Base-by-base conservation (phyloP, 2,329 filamentous ascomycete species). In the Fusarium nanum region DNA sequence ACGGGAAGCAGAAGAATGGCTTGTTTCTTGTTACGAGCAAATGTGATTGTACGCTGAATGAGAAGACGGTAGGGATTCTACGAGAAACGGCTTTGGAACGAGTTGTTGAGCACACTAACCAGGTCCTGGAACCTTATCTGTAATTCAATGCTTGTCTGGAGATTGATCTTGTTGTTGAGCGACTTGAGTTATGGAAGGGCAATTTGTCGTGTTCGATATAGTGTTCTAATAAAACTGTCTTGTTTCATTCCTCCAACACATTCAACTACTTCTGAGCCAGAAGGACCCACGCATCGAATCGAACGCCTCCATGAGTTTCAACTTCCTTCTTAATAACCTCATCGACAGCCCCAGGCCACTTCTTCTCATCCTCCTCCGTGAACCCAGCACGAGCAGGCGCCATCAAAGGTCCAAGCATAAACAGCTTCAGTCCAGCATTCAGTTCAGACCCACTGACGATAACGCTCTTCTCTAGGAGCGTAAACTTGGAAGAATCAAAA, bases 11-110 rank as follows among this genome's bases (percentile, higher is more conserved):
- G 23, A 70, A 34, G 16, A 67, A 76, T 54, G 78, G 79, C 6
- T 49, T 81, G 13, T 81, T 79, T 66, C 72, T 81, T 5, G 76
- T 80, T 32, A 76, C 74, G 48, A 75, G 72, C 32, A 79, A 75
- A 67, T 76, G 77, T 44, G 65, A 79, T 37, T 78, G 70, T 55
- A 77, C 73, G 18, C 70, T 71, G 7, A 80, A 81, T 69, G 68
- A 65, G 22, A 78, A 77, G 65, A 69, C 64, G 3, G 44, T 81
- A 44, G 8, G 55, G 28, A 4, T 46, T 12, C 73, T 81, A 34
- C 74, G 79, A 45, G 75, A 78, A 54, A 75, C 74, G 46, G 75
- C 75, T 3, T 63, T 62, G 65, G 64, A 40, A 9, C 77, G 72
- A 60, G 50, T 81, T 32, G 80, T 78, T 77, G 72, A 75, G 0